Percentiles rank a stretch among this genome's conserved stretches.
These are phyloP conservation scores for Xerocomus minutiporus DNA, from an alignment of 1,284 basidiomycete species.

Conservation along the genomic window DNA sequence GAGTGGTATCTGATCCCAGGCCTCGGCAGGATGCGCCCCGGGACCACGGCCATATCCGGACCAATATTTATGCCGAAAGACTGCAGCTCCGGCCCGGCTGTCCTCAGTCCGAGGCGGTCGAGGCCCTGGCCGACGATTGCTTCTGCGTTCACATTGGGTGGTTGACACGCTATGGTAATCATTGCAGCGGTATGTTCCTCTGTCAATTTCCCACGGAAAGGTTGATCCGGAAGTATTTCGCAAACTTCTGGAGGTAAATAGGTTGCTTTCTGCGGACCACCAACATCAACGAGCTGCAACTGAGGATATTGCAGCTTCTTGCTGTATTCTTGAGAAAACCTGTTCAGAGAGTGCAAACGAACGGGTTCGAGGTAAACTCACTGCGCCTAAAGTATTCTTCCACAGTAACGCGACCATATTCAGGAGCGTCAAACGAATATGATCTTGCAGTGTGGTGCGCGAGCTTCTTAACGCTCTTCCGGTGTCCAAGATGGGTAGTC, in stretches of 20 bases:
- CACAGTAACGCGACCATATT: conserved; percentile 52
- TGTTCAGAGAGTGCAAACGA: background rate
- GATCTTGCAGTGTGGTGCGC: conserved; percentile 45
- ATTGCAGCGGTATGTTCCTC: conserved; percentile 71
- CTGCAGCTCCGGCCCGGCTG: conserved; percentile 41
- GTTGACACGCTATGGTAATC: conserved; percentile 67
- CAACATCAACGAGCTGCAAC: conserved; percentile 65
- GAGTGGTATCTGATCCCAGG: conserved; percentile 54
- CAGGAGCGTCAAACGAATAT: conserved; percentile 56
- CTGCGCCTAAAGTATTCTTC: conserved; percentile 64
- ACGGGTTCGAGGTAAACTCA: conserved; percentile 33
- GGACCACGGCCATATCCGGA: conserved; percentile 65
- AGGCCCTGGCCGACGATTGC: conserved; percentile 60
- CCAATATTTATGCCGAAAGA: conserved; percentile 62
- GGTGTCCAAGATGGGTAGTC: conserved; percentile 61
- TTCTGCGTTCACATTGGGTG: conserved; percentile 64
- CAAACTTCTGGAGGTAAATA: conserved; percentile 69
- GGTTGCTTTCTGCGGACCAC: conserved; percentile 49
- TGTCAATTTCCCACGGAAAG: conserved; percentile 65
- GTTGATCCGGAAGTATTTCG: conserved; percentile 67
- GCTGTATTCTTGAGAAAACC: conserved; percentile 50
- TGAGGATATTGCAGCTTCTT: conserved; percentile 51
- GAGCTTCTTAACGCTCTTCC: conserved; percentile 60
- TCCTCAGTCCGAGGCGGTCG: conserved; percentile 54
- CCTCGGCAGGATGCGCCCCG: conserved; percentile 58